Evolutionary conservation across 352 stramenopile species (phyloP).

Genomic region (Pythium sp.): DNA sequence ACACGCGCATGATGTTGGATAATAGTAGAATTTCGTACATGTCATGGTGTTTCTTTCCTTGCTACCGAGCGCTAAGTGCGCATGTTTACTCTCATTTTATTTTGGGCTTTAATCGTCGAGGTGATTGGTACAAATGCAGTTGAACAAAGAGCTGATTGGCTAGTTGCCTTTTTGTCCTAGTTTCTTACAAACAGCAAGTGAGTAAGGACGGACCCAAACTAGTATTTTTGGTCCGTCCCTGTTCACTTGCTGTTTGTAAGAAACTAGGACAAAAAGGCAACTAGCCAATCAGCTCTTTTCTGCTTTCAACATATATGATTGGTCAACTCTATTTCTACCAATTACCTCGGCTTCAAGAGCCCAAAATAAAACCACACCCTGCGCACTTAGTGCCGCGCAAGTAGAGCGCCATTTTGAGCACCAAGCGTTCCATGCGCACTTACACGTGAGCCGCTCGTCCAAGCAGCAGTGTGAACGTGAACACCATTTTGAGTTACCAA

Average conservation of each 20-base stretch:
- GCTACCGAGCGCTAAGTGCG: not conserved
- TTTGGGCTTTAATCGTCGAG: not conserved
- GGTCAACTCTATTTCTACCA: too few species aligned
- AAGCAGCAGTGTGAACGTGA: not conserved
- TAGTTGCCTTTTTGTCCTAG: too few species aligned
- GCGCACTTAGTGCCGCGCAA: not conserved
- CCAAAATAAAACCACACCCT: not conserved
- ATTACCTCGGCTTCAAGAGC: not conserved
- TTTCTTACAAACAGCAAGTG: not conserved
- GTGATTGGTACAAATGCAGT: not conserved
- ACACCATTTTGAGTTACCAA: constrained; percentile 1
- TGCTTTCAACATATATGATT: too few species aligned
- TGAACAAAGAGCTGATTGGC: too few species aligned
- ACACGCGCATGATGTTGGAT: constrained; percentile 36
- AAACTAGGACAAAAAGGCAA: too few species aligned
- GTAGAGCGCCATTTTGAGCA: not conserved
- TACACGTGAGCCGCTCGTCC: not conserved
- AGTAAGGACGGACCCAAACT: not conserved
- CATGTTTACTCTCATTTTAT: not conserved
- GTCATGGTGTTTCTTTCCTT: not conserved
- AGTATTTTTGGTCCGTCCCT: not conserved
- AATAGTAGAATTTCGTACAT: not conserved
- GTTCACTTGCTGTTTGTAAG: not conserved
- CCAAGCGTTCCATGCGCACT: not conserved
- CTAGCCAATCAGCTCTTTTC: too few species aligned